Base-by-base conservation (phyloP, 164 flowering plant species). In the Saururus chinensis region DNA sequence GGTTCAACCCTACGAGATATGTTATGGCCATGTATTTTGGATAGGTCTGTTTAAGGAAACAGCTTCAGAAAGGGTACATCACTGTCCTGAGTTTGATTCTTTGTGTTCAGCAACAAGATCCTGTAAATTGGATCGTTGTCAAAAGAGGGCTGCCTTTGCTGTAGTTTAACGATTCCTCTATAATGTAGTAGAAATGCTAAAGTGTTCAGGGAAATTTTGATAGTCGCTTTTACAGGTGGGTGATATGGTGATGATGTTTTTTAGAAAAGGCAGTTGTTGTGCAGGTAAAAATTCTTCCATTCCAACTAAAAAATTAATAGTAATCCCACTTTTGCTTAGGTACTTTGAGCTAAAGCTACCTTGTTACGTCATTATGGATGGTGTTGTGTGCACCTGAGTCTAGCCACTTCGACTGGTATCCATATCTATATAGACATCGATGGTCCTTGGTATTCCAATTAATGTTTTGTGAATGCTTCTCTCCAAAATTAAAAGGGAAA, bases 1-100 rank as follows among this genome's bases (percentile, higher is more conserved):
- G 97, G 72, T 95, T 95, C 81, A 95, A 84, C 66, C 99, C 99
- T n/a, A 82, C 99, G 66, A 91, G 95, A 87, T 89, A 83, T 51
- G 63, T 84, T 20, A 77, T 95, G 96, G 84, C 81, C 75, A 74
- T 87, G 57, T 88, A 88, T 79, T 95, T 95, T 74, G 81, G 96
- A 64, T 84, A 73, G 11, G 60, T 62, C 51, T 19, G 12, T 13
- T 41, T 8, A 41, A 13, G 42, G 45, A 41, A 41, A 17, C 11
- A 45, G 17, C 2, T 45, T 45, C 49, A 45, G 14, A 45, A 45
- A 45, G 49, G 14, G 14, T 45, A 17, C 2, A 30, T 30, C 37
- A 45, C 17, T 12, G 49, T 9, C 49, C 11, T 12, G 49, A 7
- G 7, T 45, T 45, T 13, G 14, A 45, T 12, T 45, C 17, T 17